Evolutionary conservation across 2,329 filamentous ascomycete species (phyloP).

Genomic region (Rhinocladiella similis): DNA sequence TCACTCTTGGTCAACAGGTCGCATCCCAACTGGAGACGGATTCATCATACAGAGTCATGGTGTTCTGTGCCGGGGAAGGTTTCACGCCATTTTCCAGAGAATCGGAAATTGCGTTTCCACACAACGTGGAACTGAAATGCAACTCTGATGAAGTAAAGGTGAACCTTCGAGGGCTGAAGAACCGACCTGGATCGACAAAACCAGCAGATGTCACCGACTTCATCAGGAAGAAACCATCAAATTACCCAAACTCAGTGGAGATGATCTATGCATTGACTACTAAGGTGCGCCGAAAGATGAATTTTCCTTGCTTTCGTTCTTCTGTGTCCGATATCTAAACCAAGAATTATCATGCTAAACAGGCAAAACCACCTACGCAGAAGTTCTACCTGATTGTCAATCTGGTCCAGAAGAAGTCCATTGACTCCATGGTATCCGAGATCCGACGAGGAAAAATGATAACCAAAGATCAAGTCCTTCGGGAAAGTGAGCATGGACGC

Average conservation of each 20-base stretch:
- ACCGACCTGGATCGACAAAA: constrained; percentile 90
- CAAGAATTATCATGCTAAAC: constrained; percentile 26
- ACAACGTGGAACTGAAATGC: constrained; percentile 88
- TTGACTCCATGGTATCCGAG: constrained; percentile 68
- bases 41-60: constrained; percentile 68
- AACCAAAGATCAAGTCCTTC: constrained; percentile 71
- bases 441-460: constrained; percentile 72
- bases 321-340: constrained; percentile 25
- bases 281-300: constrained; percentile 59
- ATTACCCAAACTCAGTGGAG: constrained; percentile 74
- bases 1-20: constrained; percentile 55
- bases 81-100: constrained; percentile 55
- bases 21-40: constrained; percentile 61
- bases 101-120: constrained; percentile 80
- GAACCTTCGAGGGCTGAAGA: constrained; percentile 93
- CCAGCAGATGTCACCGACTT: constrained; percentile 85
- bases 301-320: constrained; percentile 12
- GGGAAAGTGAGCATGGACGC: constrained; percentile 63
- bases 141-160: constrained; percentile 86
- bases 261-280: constrained; percentile 90
- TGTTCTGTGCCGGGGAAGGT: constrained; percentile 73
- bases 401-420: constrained; percentile 71
- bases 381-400: constrained; percentile 73
- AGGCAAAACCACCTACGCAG: constrained; percentile 44
- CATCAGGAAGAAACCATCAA: constrained; percentile 59